phyloP scores from a whole-genome alignment of 768 basidiomycete species.

The Phanerochaete sordida region DNA sequence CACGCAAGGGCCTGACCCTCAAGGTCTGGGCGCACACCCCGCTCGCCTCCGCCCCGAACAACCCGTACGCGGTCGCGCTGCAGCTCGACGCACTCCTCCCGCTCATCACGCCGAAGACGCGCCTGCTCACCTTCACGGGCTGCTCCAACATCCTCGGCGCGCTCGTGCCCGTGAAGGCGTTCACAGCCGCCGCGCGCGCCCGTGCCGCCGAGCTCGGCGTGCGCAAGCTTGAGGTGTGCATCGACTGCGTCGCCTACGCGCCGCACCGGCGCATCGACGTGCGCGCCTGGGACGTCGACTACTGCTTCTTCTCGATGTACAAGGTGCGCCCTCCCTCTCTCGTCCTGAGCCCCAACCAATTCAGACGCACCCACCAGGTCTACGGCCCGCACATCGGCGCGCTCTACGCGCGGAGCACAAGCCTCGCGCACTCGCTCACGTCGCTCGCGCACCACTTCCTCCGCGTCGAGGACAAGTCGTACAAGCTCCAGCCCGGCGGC shows the following conservation, averaged over 20 bases:
- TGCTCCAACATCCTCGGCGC: conserved; percentile 77
- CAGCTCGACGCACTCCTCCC: conserved; percentile 54
- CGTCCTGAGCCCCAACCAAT: background rate
- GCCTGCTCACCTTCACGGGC: conserved; percentile 69
- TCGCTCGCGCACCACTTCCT: conserved; percentile 74
- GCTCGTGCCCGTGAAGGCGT: conserved; percentile 55
- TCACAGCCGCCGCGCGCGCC: conserved; percentile 47
- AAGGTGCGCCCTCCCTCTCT: conserved; percentile 45
- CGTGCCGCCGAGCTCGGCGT: conserved; percentile 51
- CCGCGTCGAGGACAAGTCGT: conserved; percentile 35
- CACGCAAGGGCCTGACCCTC: conserved; percentile 47
- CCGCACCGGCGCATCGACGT: conserved; percentile 73
- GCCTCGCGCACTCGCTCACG: conserved; percentile 48
- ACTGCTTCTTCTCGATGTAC: conserved; percentile 68
- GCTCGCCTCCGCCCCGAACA: conserved; percentile 34
- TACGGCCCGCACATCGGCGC: conserved; percentile 73
- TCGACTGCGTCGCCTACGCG: conserved; percentile 80
- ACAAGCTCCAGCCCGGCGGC: conserved; percentile 72
- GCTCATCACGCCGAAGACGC: conserved; percentile 61
- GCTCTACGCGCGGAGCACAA: conserved; percentile 52
- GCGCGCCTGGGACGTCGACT: conserved; percentile 75
- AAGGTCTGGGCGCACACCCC: conserved; percentile 57
- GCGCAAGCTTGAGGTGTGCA: conserved; percentile 58
- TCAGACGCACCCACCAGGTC: conserved; percentile 54
- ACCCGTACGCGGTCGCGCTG: conserved; percentile 63